These are phyloP conservation scores for Nematocida homosporus DNA, from an alignment of 371 early-diverging fungal species.

Conservation along the genomic window DNA sequence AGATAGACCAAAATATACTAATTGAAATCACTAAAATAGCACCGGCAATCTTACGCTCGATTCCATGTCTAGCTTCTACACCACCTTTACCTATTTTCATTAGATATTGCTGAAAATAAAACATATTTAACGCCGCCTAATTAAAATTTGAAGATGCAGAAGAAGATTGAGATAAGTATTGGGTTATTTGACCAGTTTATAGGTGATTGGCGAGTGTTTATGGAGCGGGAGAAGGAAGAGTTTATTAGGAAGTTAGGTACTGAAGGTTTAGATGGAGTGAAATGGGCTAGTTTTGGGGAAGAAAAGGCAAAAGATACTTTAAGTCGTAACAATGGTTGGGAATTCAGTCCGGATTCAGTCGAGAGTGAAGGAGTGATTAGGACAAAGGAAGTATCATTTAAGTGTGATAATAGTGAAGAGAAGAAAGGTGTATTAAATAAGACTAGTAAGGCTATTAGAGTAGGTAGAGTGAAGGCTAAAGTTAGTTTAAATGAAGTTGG, in stretches of 20 bases:
- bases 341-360: too few species aligned
- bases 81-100: constrained; percentile 54
- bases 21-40: constrained; percentile 23
- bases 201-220: background rate
- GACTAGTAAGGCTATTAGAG: too few species aligned
- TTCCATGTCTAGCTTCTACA: constrained; percentile 32
- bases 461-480: too few species aligned
- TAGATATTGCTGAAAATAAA: constrained; percentile 11
- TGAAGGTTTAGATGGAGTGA: background rate
- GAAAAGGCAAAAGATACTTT: background rate
- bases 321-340: background rate
- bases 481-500: too few species aligned
- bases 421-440: too few species aligned
- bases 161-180: background rate
- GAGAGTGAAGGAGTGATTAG: too few species aligned
- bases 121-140: constrained; percentile 5
- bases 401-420: too few species aligned
- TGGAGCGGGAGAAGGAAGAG: background rate
- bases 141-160: background rate
- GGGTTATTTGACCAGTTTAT: background rate
- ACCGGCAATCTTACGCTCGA: constrained; percentile 43
- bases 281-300: background rate
- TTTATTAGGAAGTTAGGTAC: constrained; percentile 10
- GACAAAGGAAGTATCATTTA: too few species aligned
- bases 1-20: constrained; percentile 27